phyloP scores from a whole-genome alignment of 768 basidiomycete species.

The Psilocybe cubensis region DNA sequence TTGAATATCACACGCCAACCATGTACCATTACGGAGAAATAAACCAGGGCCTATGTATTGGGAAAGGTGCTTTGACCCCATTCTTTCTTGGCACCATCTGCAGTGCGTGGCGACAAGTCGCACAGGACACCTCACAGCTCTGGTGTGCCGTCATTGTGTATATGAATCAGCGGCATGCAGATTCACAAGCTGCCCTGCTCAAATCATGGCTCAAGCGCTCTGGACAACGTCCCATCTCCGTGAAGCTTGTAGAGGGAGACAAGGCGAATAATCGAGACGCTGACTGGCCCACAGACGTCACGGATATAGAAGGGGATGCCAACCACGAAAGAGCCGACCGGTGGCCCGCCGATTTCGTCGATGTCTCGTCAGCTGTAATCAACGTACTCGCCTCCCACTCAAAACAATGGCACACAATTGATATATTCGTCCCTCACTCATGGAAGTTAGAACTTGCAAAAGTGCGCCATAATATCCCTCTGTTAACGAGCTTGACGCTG shows the following conservation, averaged over 20 bases:
- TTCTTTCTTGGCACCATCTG: slow-evolving; percentile 24
- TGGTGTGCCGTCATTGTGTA: slow-evolving; percentile 20
- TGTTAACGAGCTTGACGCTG: slow-evolving; percentile 19
- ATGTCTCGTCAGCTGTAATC: slow-evolving; percentile 19
- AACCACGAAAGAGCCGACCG: slow-evolving; percentile 13
- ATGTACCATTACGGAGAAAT: not conserved
- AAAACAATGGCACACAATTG: slow-evolving; percentile 22
- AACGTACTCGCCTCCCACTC: slow-evolving; percentile 16
- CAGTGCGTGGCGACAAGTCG: slow-evolving; percentile 20
- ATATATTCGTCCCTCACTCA: slow-evolving; percentile 21
- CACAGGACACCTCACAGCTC: slow-evolving; percentile 18
- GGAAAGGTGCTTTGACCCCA: slow-evolving; percentile 20
- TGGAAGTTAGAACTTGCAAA: slow-evolving; percentile 15
- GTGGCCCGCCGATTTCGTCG: slow-evolving; percentile 19
- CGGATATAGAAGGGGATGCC: too few relatives aligned
- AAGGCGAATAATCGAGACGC: slow-evolving; percentile 4
- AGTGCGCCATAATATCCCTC: slow-evolving; percentile 15
- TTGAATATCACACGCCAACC: not conserved
- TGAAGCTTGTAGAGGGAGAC: slow-evolving; percentile 22
- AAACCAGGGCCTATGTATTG: slow-evolving; percentile 15
- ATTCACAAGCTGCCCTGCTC: slow-evolving; percentile 19
- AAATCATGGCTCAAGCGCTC: slow-evolving; percentile 22
- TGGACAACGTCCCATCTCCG: slow-evolving; percentile 15
- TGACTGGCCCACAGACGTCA: too few relatives aligned
- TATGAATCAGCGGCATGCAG: slow-evolving; percentile 16